phyloP scores from a whole-genome alignment of 2,329 filamentous ascomycete genomes.

The Talaromyces albobiverticillius region DNA sequence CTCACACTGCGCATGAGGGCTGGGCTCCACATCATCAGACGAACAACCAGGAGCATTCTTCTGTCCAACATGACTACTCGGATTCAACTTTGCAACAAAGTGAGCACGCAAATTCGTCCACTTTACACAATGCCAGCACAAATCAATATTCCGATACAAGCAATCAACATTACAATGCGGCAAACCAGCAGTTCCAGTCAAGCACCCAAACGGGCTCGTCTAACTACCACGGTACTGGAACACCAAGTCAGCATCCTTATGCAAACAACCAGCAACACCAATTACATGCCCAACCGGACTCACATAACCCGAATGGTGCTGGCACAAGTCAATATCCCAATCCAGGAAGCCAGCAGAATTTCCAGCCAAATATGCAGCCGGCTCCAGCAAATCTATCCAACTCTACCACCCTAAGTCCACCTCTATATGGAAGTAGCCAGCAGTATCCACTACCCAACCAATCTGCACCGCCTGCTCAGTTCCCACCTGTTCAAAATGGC shows the following conservation, averaged over 20 bases:
- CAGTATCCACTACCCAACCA: background rate
- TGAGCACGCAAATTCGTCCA: background rate
- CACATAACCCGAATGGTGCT: background rate
- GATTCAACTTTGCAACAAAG: background rate
- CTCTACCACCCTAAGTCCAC: background rate
- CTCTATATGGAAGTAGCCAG: background rate
- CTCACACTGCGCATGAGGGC: background rate
- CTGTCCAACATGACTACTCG: background rate
- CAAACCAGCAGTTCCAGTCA: background rate
- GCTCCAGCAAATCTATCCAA: background rate
- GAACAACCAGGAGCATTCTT: background rate
- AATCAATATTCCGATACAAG: background rate
- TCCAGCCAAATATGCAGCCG: background rate
- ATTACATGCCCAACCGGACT: background rate
- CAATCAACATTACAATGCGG: background rate
- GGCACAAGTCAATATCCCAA: background rate
- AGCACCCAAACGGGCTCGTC: background rate
- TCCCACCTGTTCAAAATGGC: no score
- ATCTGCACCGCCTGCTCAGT: background rate
- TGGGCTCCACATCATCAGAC: background rate
- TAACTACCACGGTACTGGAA: background rate
- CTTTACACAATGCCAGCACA: background rate
- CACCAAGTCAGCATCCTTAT: background rate
- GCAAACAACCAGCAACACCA: background rate
- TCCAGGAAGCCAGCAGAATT: background rate